Conservation (phyloP, 495 filamentous ascomycete genomes). For the Jackrogersella multiformis region DNA sequence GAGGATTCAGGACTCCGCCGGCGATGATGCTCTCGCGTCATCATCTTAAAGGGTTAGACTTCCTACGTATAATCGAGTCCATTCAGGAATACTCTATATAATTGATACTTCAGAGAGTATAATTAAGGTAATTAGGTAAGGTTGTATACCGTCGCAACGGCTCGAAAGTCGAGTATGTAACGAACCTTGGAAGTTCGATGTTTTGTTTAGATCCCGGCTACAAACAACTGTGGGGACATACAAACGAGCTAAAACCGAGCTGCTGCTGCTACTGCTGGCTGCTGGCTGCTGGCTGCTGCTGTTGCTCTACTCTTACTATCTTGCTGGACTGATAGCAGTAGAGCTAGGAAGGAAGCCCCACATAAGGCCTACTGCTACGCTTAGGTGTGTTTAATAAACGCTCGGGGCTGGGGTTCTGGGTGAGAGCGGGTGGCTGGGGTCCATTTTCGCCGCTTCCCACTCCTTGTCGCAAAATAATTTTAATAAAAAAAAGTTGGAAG, state of each 20-base stretch:
- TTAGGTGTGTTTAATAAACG: background rate
- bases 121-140: slow-evolving; percentile 15
- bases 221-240: slow-evolving; percentile 35
- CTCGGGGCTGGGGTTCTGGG: background rate
- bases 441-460: slow-evolving; percentile 28
- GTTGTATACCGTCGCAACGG: slow-evolving; percentile 36
- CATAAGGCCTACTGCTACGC: slow-evolving; percentile 32
- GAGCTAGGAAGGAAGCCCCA: slow-evolving; percentile 19
- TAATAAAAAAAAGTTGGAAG: slow-evolving; percentile 36
- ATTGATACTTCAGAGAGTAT: slow-evolving; percentile 28
- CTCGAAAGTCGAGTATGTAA: slow-evolving; percentile 23
- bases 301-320: background rate
- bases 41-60: slow-evolving; percentile 45
- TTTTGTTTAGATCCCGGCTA: slow-evolving; percentile 40
- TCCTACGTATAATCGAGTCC: slow-evolving; percentile 33
- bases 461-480: slow-evolving; percentile 32
- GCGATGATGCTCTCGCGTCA: slow-evolving; percentile 58
- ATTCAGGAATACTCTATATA: slow-evolving; percentile 33
- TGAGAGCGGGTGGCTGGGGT: slow-evolving; percentile 36
- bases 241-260: slow-evolving; percentile 21
- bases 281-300: slow-evolving; percentile 10
- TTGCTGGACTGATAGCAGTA: slow-evolving; percentile 15
- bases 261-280: too few relatives aligned
- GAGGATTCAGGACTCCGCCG: slow-evolving; percentile 59
- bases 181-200: slow-evolving; percentile 15